These are phyloP conservation scores for Aspergillus ochraceoroseus DNA, from an alignment of 2,329 filamentous ascomycete species.

Conservation along the genomic window DNA sequence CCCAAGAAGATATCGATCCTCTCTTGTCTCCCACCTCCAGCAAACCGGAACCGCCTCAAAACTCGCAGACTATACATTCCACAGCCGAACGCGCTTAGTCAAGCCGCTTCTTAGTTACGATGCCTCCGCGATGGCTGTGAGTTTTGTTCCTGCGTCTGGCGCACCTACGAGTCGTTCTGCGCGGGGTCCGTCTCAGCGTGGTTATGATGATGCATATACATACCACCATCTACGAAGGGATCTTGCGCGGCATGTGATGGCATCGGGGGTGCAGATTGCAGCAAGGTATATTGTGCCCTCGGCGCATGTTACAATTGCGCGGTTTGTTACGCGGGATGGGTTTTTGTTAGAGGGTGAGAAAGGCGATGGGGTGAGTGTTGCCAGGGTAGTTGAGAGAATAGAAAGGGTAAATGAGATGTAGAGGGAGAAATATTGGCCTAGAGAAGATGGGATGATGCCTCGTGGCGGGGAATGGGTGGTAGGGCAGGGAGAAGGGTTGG, in stretches of 20 bases:
- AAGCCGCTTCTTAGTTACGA: constrained; percentile 83
- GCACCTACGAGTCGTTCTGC: constrained; percentile 44
- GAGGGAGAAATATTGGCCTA: constrained; percentile 64
- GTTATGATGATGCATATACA: constrained; percentile 62
- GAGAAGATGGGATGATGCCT: constrained; percentile 38
- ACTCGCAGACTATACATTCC: constrained; percentile 62
- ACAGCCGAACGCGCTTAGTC: constrained; percentile 67
- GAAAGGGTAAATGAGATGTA: constrained; percentile 75
- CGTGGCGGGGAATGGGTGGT: constrained; percentile 71
- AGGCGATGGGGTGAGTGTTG: constrained; percentile 51
- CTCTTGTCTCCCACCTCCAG: constrained; percentile 56
- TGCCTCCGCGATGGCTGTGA: constrained; percentile 76
- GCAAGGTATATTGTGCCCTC: constrained; percentile 84
- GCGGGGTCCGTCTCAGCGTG: too few relatives aligned
- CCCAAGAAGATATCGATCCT: constrained; percentile 60
- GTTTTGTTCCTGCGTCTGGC: constrained; percentile 73
- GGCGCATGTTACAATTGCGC: constrained; percentile 79
- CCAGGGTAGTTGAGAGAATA: constrained; percentile 62
- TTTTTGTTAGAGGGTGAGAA: constrained; percentile 34
- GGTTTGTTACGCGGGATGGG: constrained; percentile 68
- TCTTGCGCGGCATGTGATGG: constrained; percentile 59
- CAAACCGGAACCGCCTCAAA: constrained; percentile 48
- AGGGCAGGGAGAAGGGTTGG: constrained; percentile 77
- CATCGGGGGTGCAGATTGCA: constrained; percentile 63
- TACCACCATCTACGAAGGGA: constrained; percentile 89